Base-by-base conservation (phyloP, 495 filamentous ascomycete species). In the Annulohypoxylon maeteangense region DNA sequence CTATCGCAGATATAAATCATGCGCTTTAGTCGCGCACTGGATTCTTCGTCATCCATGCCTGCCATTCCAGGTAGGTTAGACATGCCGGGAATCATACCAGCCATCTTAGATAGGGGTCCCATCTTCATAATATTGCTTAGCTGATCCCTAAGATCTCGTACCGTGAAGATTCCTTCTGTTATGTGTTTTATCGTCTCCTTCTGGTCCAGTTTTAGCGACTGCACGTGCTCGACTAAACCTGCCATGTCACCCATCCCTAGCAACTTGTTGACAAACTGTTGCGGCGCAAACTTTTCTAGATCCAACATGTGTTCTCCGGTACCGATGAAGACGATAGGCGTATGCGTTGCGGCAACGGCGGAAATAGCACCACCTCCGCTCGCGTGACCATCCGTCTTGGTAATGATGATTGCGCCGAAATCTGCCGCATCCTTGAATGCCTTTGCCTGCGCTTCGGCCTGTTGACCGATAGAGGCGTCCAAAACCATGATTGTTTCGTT, bases 131-230 rank as follows among this genome's bases (percentile, higher is more conserved):
- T 97, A 62, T 97, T 98, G 40, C 90, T 89, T 29, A 99, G 88
- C 80, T 99, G 96, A 75, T 98, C 95, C 29, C 96, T 89, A 68
- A 99, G 87, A 78, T 99, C 95, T 54, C 95, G 91, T 51, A 99
- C 81, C 0, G 96, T 97, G 82, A 98, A 99, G 67, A 97, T 93
- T 53, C 95, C 95, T 75, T 97, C 94, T 8, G 91, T 90, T 65
- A 99, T 94, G 80, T 99, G 94, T 85, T 98, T 98, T 87, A 98
- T 98, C 11, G 95, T 97, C 70, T 98, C 95, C 81, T 98, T 97
- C 59, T 97, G 94, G 76, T 99, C 94, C 42, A 97, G 88, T 78
- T 97, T 98, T 53, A 98, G 85, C n/a, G 89, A 91, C 77, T 99
- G 95, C 2, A 99, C 96, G 75, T 98, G 96, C 82, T 99, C 95